Percentiles rank a stretch among this genome's conserved stretches.
phyloP scores from a whole-genome alignment of 805 yeast genomes.

The Candida orba region DNA sequence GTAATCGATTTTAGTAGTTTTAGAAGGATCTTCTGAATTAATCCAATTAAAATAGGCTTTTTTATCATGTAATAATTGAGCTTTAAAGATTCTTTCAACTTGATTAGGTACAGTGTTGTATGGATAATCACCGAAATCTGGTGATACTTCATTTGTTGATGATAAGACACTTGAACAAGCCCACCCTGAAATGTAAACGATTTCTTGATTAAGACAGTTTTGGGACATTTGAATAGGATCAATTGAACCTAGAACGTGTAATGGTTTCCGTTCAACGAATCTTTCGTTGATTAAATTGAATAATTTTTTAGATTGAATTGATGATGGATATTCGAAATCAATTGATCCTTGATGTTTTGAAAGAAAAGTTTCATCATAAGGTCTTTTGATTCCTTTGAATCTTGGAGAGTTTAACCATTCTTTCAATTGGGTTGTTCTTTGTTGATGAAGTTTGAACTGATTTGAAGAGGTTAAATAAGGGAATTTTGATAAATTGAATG shows the following conservation, averaged over 20 bases:
- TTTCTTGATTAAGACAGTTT: conserved; percentile 43
- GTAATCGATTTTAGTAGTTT: conserved; percentile 34
- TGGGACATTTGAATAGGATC: conserved; percentile 62
- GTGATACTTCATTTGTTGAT: conserved; percentile 55
- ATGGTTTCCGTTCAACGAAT: conserved; percentile 36
- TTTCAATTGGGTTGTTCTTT: conserved; percentile 31
- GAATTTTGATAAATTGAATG: conserved; percentile 10
- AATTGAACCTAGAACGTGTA: conserved; percentile 51
- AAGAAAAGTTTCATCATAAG: conserved; percentile 46
- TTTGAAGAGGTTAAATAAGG: conserved; percentile 18
- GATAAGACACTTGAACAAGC: conserved; percentile 51
- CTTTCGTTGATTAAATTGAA: conserved; percentile 37
- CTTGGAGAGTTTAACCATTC: conserved; percentile 47
- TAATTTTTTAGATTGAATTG: conserved; percentile 46
- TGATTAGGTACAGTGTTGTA: conserved; percentile 65
- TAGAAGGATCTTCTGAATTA: conserved; percentile 17
- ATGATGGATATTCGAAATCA: conserved; percentile 35
- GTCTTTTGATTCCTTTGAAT: conserved; percentile 39
- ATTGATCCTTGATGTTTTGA: conserved; percentile 47
- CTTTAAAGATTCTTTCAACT: conserved; percentile 50
- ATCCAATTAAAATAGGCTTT: conserved; percentile 39
- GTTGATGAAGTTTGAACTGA: conserved; percentile 9
- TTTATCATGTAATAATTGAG: conserved; percentile 51
- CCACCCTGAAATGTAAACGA: conserved; percentile 54
- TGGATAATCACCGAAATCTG: conserved; percentile 65